Evolutionary conservation across 495 filamentous ascomycete genomes (phyloP), one percentile per base, ranked within the genome.

Genomic region (Penicillium nucicola): DNA sequence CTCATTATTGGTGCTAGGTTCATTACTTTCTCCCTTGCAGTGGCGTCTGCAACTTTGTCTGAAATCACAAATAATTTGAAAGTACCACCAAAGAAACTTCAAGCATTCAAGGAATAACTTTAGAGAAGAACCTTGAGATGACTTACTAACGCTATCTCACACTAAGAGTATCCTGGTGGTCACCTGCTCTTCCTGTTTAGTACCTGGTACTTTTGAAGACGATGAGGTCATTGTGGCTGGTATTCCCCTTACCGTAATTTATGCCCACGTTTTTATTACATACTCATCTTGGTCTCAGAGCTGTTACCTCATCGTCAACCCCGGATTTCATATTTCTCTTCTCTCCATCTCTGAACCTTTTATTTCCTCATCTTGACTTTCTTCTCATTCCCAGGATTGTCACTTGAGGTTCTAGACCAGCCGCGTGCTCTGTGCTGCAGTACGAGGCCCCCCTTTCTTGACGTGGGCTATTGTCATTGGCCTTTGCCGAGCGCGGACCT

Each of bases 381-480:
- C 17, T 18, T 23, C 23, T 8, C 25, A 41, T 39, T 19, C 23
- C 8, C 4, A 17, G 8, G 8, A 19, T 43, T 45, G 22, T 7
- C 4, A 45, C 42, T 8, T 28, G 9, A 17, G 22, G 18, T 47
- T 59, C 58, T 59, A 57, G 57, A 59, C 60, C 54, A 52, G 52
- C 58, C 58, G 55, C 48, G 58, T 55, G 52, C 42, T 62, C 42
- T 62, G 39, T 53, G 53, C 58, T 65, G 61, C 58, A 57, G 61
- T 50, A 35, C 50, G 37, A 57, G 42, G 53, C 30, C 59, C 53
- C 43, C 14, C 44, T 52, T 52, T 45, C 59, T 56, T 69, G 71
- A 75, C 71, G 71, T 75, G 71, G 71, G 62, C 63, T 42, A 48
- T 58, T 37, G 39, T 67, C 60, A 75, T 75, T 75, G 71, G 71